Evolutionary conservation across 169 alveolate species (phyloP).

Genomic region (Eimeria necatrix): DNA sequence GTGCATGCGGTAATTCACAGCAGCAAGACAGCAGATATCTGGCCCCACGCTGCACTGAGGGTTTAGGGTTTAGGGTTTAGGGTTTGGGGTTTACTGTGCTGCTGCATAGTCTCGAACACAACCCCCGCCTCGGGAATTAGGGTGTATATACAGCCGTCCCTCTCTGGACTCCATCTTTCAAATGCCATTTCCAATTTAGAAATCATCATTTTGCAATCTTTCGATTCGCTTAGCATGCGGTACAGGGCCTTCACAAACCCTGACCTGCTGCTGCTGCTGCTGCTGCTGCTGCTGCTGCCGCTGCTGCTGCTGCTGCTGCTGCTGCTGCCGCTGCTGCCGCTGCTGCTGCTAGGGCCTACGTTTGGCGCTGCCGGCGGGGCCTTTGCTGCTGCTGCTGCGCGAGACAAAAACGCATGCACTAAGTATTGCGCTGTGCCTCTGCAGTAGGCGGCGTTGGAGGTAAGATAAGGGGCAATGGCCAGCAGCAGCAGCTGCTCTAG

Average conservation of each 20-base stretch:
- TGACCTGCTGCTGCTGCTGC: background rate
- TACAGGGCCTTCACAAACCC: background rate
- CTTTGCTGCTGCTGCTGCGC: background rate
- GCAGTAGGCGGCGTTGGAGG: slow-evolving; percentile 75
- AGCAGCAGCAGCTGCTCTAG: slow-evolving; percentile 7
- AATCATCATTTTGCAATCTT: slow-evolving; percentile 12
- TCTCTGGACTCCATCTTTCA: background rate
- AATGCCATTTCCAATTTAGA: background rate
- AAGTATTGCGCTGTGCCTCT: slow-evolving; percentile 72
- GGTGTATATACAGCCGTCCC: background rate
- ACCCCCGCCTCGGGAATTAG: slow-evolving; percentile 21
- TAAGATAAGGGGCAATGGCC: slow-evolving; percentile 59
- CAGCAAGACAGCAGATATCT: no score
- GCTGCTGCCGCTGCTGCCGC: background rate
- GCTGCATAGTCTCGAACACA: background rate
- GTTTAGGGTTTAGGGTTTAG: background rate
- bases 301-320: slow-evolving; percentile 4
- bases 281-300: background rate
- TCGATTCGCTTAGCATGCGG: background rate
- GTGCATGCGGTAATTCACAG: no score
- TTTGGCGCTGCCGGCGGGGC: background rate
- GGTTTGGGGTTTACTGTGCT: background rate
- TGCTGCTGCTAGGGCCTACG: background rate
- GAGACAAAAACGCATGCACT: background rate
- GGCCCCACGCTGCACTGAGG: background rate